phyloP scores from a whole-genome alignment of 1,284 basidiomycete genomes.

The Athelia psychrophila region DNA sequence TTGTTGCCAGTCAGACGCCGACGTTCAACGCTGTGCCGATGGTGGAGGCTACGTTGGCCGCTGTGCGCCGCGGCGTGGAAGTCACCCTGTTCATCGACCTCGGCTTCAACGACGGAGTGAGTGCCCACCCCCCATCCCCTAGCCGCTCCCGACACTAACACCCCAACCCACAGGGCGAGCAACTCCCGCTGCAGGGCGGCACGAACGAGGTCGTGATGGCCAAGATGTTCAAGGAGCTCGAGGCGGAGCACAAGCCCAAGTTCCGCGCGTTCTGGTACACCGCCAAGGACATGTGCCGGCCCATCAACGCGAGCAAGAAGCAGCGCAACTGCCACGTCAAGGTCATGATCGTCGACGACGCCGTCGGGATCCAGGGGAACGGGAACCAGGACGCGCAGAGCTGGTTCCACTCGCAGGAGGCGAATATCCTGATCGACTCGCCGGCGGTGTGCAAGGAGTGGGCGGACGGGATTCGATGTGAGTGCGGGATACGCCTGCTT shows the following conservation, averaged over 20 bases:
- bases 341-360: constrained; percentile 71
- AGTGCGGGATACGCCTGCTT: not conserved
- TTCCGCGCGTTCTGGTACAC: constrained; percentile 72
- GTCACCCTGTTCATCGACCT: not conserved
- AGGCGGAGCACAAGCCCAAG: constrained; percentile 45
- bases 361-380: constrained; percentile 68
- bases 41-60: not conserved
- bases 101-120: not conserved
- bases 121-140: not conserved
- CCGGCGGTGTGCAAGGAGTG: constrained; percentile 59
- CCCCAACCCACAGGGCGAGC: not conserved
- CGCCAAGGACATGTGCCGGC: constrained; percentile 70
- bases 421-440: constrained; percentile 75
- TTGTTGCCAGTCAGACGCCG: not conserved
- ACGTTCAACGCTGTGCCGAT: not conserved
- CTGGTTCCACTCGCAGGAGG: constrained; percentile 80
- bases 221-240: constrained; percentile 57
- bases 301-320: constrained; percentile 71
- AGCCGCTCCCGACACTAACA: not conserved
- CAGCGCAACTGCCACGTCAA: constrained; percentile 81
- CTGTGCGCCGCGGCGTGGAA: not conserved
- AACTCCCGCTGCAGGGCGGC: not conserved
- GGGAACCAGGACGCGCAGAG: constrained; percentile 70
- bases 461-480: constrained; percentile 54
- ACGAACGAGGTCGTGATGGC: not conserved